Conservation (phyloP, 345 rosid species). For the Jatropha curcas region DNA sequence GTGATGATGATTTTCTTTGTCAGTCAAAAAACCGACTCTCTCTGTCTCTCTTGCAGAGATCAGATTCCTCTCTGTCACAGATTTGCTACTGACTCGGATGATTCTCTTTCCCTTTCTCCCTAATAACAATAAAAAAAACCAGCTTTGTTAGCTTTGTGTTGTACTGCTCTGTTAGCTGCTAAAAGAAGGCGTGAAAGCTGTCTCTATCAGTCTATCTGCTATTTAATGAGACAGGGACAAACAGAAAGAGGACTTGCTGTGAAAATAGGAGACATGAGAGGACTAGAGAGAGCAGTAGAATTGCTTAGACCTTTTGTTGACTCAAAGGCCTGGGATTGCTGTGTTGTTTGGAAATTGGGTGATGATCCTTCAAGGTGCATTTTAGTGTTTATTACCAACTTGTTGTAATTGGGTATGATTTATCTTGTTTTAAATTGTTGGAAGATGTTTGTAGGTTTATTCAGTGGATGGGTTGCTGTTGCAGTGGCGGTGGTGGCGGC, state of each 20-base stretch:
- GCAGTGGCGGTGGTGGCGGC: constrained; percentile 39
- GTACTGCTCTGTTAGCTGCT: not conserved
- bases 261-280: constrained; percentile 43
- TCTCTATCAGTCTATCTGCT: not conserved
- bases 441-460: constrained; percentile 49
- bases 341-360: constrained; percentile 80
- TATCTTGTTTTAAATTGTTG: not conserved
- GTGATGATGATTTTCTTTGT: not conserved
- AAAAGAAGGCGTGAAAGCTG: not conserved
- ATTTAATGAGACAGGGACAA: not conserved
- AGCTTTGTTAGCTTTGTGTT: constrained; percentile 25
- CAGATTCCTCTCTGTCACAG: constrained; percentile 38
- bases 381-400: not conserved
- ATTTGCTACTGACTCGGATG: constrained; percentile 26
- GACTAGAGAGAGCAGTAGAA: constrained; percentile 47
- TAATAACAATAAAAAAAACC: not conserved
- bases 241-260: not conserved
- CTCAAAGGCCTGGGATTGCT: constrained; percentile 68
- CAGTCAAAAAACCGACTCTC: constrained; percentile 17
- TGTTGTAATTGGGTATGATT: too few species aligned
- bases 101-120: not conserved
- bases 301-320: constrained; percentile 79
- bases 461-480: constrained; percentile 84
- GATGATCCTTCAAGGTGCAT: constrained; percentile 74
- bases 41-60: constrained; percentile 8